Evolutionary conservation across 768 basidiomycete genomes (phyloP).

Genomic region (Phlebiopsis gigantea): DNA sequence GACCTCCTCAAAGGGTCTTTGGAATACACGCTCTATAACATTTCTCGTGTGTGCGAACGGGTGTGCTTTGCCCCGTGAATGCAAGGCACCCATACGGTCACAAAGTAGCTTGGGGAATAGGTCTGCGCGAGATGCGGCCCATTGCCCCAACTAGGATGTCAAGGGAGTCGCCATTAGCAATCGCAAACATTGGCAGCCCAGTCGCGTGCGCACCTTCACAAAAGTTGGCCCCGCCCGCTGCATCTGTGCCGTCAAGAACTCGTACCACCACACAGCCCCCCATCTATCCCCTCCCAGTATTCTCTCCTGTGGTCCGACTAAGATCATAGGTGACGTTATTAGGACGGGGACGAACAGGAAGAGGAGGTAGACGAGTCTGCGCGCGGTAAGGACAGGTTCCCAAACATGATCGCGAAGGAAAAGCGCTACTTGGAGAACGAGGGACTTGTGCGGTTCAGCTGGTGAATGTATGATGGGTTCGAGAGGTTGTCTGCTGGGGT

Average conservation of each 20-base stretch:
- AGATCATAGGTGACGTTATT: conserved; percentile 75
- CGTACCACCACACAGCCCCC: conserved; percentile 98
- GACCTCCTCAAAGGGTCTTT: conserved; percentile 76
- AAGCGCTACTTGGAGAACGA: conserved; percentile 37
- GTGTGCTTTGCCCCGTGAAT: conserved; percentile 85
- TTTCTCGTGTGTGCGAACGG: conserved; percentile 70
- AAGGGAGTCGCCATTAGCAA: background rate
- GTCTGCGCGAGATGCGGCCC: conserved; percentile 95
- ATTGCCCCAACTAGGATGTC: conserved; percentile 77
- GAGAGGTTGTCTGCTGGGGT: conserved; percentile 14
- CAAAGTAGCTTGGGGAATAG: conserved; percentile 87
- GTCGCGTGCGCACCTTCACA: conserved; percentile 64
- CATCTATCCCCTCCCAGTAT: conserved; percentile 70
- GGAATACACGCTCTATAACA: conserved; percentile 82
- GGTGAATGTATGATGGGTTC: conserved; percentile 57
- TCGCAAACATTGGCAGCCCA: background rate
- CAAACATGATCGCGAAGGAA: conserved; percentile 58
- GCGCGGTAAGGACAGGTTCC: conserved; percentile 82
- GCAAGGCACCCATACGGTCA: conserved; percentile 75
- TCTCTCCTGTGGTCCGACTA: conserved; percentile 54
- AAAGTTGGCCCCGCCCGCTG: conserved; percentile 94
- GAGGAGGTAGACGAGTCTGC: conserved; percentile 80
- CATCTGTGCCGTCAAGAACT: conserved; percentile 84
- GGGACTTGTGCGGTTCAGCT: conserved; percentile 49
- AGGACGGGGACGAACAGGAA: conserved; percentile 86